phyloP scores from a whole-genome alignment of 1,284 basidiomycete genomes.

The Austroboletus novae-zelandiae region DNA sequence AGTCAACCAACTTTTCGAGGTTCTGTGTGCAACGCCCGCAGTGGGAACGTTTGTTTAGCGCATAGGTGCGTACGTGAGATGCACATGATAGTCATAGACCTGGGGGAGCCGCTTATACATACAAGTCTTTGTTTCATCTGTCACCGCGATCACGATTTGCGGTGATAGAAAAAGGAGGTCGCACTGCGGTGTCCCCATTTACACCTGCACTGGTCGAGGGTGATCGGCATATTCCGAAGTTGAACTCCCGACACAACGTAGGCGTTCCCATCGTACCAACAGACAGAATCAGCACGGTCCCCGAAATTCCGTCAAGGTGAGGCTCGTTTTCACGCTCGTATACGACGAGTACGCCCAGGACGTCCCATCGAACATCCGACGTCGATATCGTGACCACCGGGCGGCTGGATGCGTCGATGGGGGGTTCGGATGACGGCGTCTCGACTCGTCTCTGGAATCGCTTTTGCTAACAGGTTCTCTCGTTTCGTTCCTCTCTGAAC shows the following conservation, averaged over 20 bases:
- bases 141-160: too few relatives aligned
- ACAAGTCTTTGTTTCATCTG: too few relatives aligned
- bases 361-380: constrained; percentile 10
- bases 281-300: constrained; percentile 20
- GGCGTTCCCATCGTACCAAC: constrained; percentile 9
- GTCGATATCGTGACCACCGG: constrained; percentile 22
- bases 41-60: too few relatives aligned
- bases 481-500: constrained; percentile 5
- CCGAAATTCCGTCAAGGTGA: constrained; percentile 56
- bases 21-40: too few relatives aligned
- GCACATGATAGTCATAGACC: too few relatives aligned
- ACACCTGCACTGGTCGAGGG: too few relatives aligned
- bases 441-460: constrained; percentile 11
- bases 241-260: constrained; percentile 23
- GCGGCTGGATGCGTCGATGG: constrained; percentile 43
- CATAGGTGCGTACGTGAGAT: too few relatives aligned
- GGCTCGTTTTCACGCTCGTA: constrained; percentile 38
- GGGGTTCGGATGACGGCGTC: constrained; percentile 40
- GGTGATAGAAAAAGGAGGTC: too few relatives aligned
- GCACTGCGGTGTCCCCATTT: too few relatives aligned
- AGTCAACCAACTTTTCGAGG: too few relatives aligned
- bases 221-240: constrained; percentile 26
- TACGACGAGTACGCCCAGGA: constrained; percentile 4
- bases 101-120: too few relatives aligned
- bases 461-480: constrained; percentile 24